Conservation (phyloP, 192 early-diverging fungal genomes). For the Spizellomyces sp. region DNA sequence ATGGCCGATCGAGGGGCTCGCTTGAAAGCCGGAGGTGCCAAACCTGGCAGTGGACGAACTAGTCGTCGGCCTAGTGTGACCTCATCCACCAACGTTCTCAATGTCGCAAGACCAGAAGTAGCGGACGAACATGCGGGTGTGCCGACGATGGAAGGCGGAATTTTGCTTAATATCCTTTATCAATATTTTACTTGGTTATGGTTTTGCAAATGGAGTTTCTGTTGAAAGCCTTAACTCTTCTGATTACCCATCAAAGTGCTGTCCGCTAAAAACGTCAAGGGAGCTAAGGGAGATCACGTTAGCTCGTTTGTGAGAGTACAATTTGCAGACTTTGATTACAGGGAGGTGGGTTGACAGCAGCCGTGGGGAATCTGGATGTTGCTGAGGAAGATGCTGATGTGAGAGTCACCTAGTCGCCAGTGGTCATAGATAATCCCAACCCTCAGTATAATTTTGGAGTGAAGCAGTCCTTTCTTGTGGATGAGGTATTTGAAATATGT, state of each 20-base stretch:
- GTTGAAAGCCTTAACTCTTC: not conserved
- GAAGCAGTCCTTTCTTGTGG: conserved; percentile 52
- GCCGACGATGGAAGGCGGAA: not conserved
- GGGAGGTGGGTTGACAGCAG: conserved; percentile 1
- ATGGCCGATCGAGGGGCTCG: conserved; percentile 6
- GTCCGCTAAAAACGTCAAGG: conserved; percentile 46
- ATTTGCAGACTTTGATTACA: conserved; percentile 59
- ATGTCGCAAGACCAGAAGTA: not conserved
- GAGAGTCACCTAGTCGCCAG: conserved; percentile 38
- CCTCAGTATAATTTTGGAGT: conserved; percentile 54
- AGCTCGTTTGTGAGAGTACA: conserved; percentile 58
- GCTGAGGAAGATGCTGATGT: not conserved
- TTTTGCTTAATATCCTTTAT: no score
- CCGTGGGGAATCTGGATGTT: not conserved
- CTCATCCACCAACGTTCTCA: not conserved
- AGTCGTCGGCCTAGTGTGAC: not conserved
- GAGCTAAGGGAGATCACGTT: conserved; percentile 56
- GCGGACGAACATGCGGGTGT: not conserved
- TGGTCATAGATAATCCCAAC: conserved; percentile 47
- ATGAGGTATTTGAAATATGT: conserved; percentile 47
- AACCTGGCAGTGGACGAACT: conserved; percentile 2
- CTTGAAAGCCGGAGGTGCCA: not conserved
- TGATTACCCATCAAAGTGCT: conserved; percentile 43
- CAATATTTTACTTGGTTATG: not conserved
- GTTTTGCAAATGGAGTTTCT: conserved; percentile 1